Base-by-base conservation (phyloP, 441 rosid genomes). In the Populus tomentosa region DNA sequence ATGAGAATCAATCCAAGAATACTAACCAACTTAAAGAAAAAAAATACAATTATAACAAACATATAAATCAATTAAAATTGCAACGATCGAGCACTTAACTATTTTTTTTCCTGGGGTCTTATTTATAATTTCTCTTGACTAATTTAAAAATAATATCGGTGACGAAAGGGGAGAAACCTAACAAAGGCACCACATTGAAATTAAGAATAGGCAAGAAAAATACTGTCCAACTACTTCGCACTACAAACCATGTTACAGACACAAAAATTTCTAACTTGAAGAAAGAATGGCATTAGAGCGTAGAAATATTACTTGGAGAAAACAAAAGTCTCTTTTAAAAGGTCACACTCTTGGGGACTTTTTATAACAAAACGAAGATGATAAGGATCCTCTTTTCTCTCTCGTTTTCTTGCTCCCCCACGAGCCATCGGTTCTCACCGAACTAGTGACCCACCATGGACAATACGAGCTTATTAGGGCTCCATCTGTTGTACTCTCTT, bases 381-480 rank as follows among this genome's bases (percentile, higher is more conserved):
- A 6, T 42, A 62, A 62, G 21, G 65, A 20, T 62, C 53, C 53
- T 42, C 53, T 42, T 21, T 1, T 23, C 7, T 32, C 62, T 68
- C 67, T 68, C 75, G 18, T 61, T 61, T 77, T 68, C 83, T 74
- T 72, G 79, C 77, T 75, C 61, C 77, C 42, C 21, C 81, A 77
- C 79, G 79, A 83, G 77, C 36, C 73, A 56, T 28, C 26, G 61
- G 18, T n/a, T 67, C 66, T 69, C 67, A 78, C 80, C 85, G 9
- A 80, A 77, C 78, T n/a, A 32, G 11, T 74, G 82, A 4, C 82
- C 82, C 72, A 76, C 80, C 40, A 72, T 65, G 32, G 65, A 62
- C 53, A 10, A 24, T 36, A 30, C 65, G 63, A 69, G 67, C 70
- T n/a, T n/a, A n/a, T 5, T 35, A 20, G 11, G 62, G 32, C 33